These are phyloP conservation scores for Solanum appendiculatum DNA, from an alignment of 257 asterid genomes.

Conservation along the genomic window DNA sequence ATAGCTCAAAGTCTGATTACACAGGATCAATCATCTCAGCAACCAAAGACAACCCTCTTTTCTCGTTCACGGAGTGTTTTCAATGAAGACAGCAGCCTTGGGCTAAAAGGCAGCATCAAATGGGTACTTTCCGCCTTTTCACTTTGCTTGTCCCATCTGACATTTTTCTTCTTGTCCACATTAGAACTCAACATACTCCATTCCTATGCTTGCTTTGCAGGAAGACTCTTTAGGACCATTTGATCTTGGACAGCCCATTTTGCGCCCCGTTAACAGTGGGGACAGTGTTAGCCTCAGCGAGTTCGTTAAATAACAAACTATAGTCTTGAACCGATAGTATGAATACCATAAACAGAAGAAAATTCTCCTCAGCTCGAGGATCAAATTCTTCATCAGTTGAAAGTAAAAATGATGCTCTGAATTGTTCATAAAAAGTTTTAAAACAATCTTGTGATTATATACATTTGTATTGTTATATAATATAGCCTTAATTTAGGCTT, in stretches of 20 bases:
- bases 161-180: not conserved
- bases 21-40: constrained; percentile 24
- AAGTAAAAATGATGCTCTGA: not conserved
- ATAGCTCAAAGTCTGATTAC: constrained; percentile 8
- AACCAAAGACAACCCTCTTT: constrained; percentile 11
- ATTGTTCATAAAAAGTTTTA: not conserved
- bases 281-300: constrained; percentile 12
- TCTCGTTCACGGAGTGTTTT: constrained; percentile 10
- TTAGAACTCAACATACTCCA: not conserved
- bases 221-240: constrained; percentile 24
- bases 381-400: not conserved
- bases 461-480: not conserved
- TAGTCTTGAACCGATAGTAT: not conserved
- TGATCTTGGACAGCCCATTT: constrained; percentile 10
- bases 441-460: not conserved
- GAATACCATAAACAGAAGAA: not conserved
- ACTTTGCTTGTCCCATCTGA: not conserved
- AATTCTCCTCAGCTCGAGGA: not conserved
- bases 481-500: not conserved
- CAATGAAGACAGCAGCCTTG: constrained; percentile 27
- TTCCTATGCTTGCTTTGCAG: constrained; percentile 18
- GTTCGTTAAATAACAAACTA: constrained; percentile 6
- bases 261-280: constrained; percentile 4
- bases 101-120: constrained; percentile 18
- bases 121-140: constrained; percentile 17